These are phyloP conservation scores for Amauroascus niger DNA, from an alignment of 2,329 filamentous ascomycete species.

Conservation along the genomic window DNA sequence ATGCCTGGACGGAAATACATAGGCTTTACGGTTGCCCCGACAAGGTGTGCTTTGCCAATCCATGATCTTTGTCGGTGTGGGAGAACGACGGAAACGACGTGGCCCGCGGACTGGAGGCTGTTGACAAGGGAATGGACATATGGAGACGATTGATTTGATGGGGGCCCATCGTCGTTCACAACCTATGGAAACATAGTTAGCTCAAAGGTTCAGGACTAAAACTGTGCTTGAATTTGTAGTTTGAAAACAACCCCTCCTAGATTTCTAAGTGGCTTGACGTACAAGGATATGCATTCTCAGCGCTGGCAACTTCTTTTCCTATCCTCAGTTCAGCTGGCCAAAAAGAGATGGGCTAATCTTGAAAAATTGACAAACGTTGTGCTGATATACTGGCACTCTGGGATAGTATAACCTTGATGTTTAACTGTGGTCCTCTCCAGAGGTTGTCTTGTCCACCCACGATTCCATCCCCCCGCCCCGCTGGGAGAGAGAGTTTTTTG, in stretches of 20 bases:
- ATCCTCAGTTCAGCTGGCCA: not conserved
- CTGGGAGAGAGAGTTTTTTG: not conserved
- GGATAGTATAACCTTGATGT: not conserved
- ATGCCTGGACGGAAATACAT: conserved; percentile 66
- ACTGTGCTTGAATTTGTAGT: not conserved
- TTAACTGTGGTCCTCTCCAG: not conserved
- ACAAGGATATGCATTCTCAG: conserved; percentile 45
- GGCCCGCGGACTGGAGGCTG: conserved; percentile 62
- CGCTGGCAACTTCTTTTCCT: not conserved
- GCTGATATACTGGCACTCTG: not conserved
- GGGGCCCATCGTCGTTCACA: conserved; percentile 69
- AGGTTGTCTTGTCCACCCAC: not conserved
- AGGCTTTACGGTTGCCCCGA: conserved; percentile 76
- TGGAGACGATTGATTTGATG: conserved; percentile 65
- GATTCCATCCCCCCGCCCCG: not conserved
- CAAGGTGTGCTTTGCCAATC: conserved; percentile 97
- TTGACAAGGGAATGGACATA: conserved; percentile 68
- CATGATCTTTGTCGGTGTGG: conserved; percentile 88
- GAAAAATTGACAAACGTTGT: not conserved
- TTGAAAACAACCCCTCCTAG: not conserved
- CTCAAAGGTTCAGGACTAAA: not conserved
- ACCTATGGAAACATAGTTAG: conserved; percentile 25
- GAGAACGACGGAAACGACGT: conserved; percentile 82
- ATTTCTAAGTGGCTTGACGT: conserved; percentile 23
- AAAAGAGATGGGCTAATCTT: not conserved